Evolutionary conservation across 192 early-diverging fungal genomes (phyloP).

Genomic region (Mortierella antarctica): DNA sequence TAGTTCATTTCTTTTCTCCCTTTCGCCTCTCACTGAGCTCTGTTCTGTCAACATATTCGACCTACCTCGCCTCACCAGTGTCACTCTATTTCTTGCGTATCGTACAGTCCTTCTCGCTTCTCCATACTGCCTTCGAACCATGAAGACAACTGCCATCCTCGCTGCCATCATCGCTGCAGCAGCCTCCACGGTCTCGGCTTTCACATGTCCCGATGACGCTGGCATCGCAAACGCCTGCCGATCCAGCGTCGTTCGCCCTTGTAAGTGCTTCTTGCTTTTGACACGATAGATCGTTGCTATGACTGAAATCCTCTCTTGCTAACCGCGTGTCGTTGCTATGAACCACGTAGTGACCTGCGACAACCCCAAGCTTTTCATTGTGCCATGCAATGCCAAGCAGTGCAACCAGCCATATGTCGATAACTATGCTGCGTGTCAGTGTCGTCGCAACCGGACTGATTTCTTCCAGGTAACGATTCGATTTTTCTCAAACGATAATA

Average conservation of each 20-base stretch:
- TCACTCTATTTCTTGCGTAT: no score
- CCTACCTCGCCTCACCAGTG: neutral
- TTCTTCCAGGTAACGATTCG: no score
- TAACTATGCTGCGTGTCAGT: constrained; percentile 33
- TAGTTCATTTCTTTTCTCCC: neutral
- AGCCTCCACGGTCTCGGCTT: constrained; percentile 14
- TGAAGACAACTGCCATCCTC: constrained; percentile 20
- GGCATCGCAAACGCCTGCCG: constrained; percentile 7
- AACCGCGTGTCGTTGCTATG: no score
- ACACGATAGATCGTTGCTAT: no score
- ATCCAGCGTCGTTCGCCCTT: constrained; percentile 14
- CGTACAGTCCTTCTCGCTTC: no score
- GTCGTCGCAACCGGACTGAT: constrained; percentile 8
- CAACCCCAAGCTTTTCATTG: constrained; percentile 14
- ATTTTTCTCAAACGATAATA: no score
- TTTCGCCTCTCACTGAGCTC: neutral
- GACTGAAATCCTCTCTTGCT: no score
- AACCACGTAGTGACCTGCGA: constrained; percentile 20
- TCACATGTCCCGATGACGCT: constrained; percentile 8
- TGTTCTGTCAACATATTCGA: neutral
- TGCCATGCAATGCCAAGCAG: constrained; percentile 28
- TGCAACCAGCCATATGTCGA: constrained; percentile 31
- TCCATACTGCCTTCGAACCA: neutral
- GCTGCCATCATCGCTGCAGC: constrained; percentile 18
- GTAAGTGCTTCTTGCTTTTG: constrained; percentile 2